Evolutionary conservation across 345 rosid genomes (phyloP).

Genomic region (Populus tremula): DNA sequence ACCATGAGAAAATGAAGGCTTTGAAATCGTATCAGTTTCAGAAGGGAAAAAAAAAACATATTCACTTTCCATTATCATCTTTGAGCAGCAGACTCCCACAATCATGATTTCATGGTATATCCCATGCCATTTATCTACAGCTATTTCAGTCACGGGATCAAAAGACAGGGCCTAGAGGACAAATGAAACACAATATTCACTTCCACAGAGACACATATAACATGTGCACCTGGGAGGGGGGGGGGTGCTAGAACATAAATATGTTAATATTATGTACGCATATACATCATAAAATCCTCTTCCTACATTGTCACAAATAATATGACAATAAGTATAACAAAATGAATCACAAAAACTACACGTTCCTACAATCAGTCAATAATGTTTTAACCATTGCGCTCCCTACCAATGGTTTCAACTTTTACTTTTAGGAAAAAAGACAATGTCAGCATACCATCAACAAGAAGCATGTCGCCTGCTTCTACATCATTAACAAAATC

Average conservation of each 20-base stretch:
- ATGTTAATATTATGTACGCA: too few species aligned
- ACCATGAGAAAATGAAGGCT: not conserved
- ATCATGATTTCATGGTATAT: not conserved
- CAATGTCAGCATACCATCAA: constrained; percentile 68
- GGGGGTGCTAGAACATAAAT: too few species aligned
- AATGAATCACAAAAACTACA: not conserved
- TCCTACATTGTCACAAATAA: too few species aligned
- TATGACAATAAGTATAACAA: too few species aligned
- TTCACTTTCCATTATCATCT: not conserved
- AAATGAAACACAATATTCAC: too few species aligned
- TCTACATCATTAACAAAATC: constrained; percentile 94
- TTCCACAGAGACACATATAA: too few species aligned
- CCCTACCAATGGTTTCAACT: not conserved
- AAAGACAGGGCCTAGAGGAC: too few species aligned
- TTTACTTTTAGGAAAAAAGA: not conserved
- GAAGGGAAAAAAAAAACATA: not conserved
- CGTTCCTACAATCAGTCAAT: not conserved
- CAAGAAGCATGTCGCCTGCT: constrained; percentile 95
- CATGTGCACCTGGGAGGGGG: too few species aligned
- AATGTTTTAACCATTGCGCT: not conserved
- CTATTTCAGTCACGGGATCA: not conserved
- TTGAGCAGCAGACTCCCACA: not conserved
- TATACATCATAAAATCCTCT: too few species aligned
- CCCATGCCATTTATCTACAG: not conserved
- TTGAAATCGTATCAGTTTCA: not conserved